Base-by-base conservation (phyloP, 2,329 filamentous ascomycete genomes). In the Ceratocystis colombiana region DNA sequence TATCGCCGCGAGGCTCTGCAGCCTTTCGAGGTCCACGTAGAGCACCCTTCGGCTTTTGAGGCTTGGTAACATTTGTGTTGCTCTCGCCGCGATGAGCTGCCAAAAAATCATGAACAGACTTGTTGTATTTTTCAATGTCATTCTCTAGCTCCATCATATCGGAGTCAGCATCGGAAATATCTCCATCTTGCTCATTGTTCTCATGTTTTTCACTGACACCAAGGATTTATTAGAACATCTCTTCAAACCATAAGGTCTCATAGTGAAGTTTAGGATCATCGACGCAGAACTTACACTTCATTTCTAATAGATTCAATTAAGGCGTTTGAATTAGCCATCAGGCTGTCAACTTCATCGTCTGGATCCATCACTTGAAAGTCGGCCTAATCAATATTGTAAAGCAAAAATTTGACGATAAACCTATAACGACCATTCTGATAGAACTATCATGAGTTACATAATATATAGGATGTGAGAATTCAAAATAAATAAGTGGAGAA, bases 1-100 rank as follows among this genome's bases (percentile, higher is more conserved):
- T 89, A 70, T 90, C 86, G 50, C 81, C 84, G 57, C 86, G 83
- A 17, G 86, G 87, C 72, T 89, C 87, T 7, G 83, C 85, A 28
- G 84, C 81, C 72, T 85, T 84, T 20, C 82, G 77, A 30, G 81
- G 81, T 5, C 81, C 81, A 15, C 77, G 74, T 28, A 68, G 46
- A 59, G 73, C 67, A 33, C 76, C 72, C 30, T 67, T 68, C 3
- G 66, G 50, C 37, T 66, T 67, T 22, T 72, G 72, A 22, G 62
- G n/a, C 22, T 55, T 64, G 5, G 62, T 6, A 6, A 48, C 28
- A 12, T 30, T 62, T 4, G 62, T 20, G 10, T 20, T n/a, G 7
- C 20, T 44, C 28, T 65, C 57, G 7, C 66, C 66, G 41, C 66
- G 45, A 62, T 78, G 77, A 1, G 73, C 72, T 3, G 74, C 75